Percentiles rank a stretch among this genome's conserved stretches.
These are phyloP conservation scores for Candida nemodendra DNA, from an alignment of 805 yeast genomes.

Conservation along the genomic window DNA sequence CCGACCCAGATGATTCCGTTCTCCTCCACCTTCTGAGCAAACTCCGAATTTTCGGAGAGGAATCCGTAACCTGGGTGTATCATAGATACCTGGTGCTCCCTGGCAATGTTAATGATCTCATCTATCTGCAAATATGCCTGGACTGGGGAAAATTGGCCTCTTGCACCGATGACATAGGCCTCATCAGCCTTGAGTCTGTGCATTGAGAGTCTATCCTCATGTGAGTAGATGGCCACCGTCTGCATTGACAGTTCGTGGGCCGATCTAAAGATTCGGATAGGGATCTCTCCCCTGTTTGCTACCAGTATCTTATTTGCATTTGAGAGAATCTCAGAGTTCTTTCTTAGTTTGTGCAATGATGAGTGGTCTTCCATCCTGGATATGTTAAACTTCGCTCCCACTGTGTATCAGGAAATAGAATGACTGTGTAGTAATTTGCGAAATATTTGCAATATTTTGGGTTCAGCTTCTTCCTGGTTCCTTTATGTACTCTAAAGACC, in stretches of 20 bases:
- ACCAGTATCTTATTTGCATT: conserved; percentile 64
- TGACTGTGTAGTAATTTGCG: too few species aligned
- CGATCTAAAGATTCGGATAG: conserved; percentile 87
- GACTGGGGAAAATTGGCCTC: conserved; percentile 90
- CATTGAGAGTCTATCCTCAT: conserved; percentile 92
- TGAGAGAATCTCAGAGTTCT: conserved; percentile 46
- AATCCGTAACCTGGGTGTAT: conserved; percentile 87
- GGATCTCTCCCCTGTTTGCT: conserved; percentile 84
- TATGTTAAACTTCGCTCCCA: conserved; percentile 13
- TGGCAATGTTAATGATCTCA: conserved; percentile 86
- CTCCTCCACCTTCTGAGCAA: conserved; percentile 87
- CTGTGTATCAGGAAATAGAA: too few species aligned
- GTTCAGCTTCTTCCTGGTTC: too few species aligned
- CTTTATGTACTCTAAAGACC: too few species aligned
- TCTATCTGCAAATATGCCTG: conserved; percentile 95
- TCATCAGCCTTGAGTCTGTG: conserved; percentile 94
- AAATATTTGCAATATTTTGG: too few species aligned
- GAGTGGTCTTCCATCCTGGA: conserved; percentile 35
- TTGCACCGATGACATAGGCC: conserved; percentile 85
- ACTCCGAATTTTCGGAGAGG: conserved; percentile 57
- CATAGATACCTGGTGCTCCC: conserved; percentile 74
- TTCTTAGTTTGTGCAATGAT: conserved; percentile 36
- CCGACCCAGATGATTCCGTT: conserved; percentile 96
- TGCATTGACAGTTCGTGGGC: conserved; percentile 98
- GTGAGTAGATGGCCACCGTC: conserved; percentile 95